These are phyloP conservation scores for Penicillium psychrosexuale DNA, from an alignment of 2,329 filamentous ascomycete species.

Conservation along the genomic window DNA sequence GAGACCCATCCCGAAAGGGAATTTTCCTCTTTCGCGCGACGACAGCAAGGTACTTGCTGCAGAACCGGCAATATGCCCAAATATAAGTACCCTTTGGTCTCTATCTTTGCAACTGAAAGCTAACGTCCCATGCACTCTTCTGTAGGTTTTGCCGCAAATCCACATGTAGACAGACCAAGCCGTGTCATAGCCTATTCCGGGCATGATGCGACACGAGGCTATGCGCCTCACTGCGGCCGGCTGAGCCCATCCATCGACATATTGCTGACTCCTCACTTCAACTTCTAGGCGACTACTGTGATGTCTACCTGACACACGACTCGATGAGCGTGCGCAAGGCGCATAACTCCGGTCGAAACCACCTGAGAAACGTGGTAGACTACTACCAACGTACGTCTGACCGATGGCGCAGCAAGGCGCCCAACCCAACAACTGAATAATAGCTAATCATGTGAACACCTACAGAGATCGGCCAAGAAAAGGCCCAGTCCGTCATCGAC, in stretches of 20 bases:
- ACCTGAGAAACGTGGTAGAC: conserved; percentile 93
- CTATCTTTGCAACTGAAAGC: conserved; percentile 16
- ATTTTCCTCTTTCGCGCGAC: conserved; percentile 21
- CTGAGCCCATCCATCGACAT: background rate
- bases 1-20: conserved; percentile 10
- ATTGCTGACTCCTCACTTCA: conserved; percentile 9
- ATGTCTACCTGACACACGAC: conserved; percentile 99
- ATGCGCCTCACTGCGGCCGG: background rate
- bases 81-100: conserved; percentile 59
- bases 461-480: conserved; percentile 93
- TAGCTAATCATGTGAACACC: conserved; percentile 2
- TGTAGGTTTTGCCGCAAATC: conserved; percentile 49
- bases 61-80: conserved; percentile 68
- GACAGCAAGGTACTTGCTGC: conserved; percentile 17
- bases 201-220: conserved; percentile 3
- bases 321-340: conserved; percentile 99
- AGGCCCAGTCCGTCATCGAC: conserved; percentile 97
- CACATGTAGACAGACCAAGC: background rate
- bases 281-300: conserved; percentile 80
- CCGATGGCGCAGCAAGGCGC: background rate
- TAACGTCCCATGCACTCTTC: conserved; percentile 61
- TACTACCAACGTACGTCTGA: conserved; percentile 80
- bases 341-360: conserved; percentile 94
- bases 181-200: conserved; percentile 2
- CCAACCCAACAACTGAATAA: background rate